Evolutionary conservation across 108 stramenopile genomes (phyloP).

Genomic region (Discostella pseudostelligera): DNA sequence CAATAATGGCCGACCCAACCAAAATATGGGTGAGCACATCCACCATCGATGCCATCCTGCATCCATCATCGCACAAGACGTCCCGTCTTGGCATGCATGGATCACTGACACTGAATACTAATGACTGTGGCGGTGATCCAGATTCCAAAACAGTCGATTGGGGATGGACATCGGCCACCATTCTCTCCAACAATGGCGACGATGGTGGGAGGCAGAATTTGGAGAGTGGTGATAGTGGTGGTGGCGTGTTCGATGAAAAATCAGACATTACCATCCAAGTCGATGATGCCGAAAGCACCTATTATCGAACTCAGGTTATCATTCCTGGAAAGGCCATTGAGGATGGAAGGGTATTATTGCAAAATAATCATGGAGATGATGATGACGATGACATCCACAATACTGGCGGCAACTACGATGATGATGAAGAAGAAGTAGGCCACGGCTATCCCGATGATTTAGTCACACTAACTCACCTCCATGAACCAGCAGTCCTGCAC

Average conservation of each 20-base stretch:
- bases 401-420: not conserved
- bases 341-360: slow-evolving; percentile 32
- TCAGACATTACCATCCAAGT: slow-evolving; percentile 9
- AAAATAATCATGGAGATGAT: slow-evolving; percentile 36
- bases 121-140: slow-evolving; percentile 2
- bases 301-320: slow-evolving; percentile 5
- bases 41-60: slow-evolving; percentile 20
- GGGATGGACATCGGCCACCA: slow-evolving; percentile 37
- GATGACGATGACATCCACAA: slow-evolving; percentile 13
- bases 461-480: slow-evolving; percentile 72
- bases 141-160: slow-evolving; percentile 25
- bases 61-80: not conserved
- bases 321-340: slow-evolving; percentile 28
- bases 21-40: slow-evolving; percentile 24
- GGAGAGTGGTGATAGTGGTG: no score
- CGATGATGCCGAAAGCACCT: slow-evolving; percentile 29
- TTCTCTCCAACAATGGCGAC: not conserved
- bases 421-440: slow-evolving; percentile 1
- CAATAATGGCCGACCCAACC: slow-evolving; percentile 16
- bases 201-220: not conserved
- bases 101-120: not conserved
- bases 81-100: slow-evolving; percentile 12
- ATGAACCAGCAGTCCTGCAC: slow-evolving; percentile 87
- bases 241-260: slow-evolving; percentile 11
- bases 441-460: slow-evolving; percentile 59